These are phyloP conservation scores for Cyphellophora europaea DNA, from an alignment of 2,329 filamentous ascomycete species.

Conservation along the genomic window DNA sequence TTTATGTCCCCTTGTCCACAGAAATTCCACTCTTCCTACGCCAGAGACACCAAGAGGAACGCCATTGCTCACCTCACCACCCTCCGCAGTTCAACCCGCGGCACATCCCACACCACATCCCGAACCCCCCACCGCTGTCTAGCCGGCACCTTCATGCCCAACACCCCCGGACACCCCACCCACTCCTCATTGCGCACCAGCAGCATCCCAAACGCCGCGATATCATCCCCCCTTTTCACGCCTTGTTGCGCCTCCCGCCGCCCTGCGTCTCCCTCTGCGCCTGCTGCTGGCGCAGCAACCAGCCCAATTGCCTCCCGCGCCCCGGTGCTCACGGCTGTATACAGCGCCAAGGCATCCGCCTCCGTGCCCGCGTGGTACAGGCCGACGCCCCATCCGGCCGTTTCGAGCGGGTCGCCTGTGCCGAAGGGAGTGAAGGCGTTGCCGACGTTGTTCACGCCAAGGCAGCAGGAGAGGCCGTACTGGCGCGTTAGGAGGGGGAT, in stretches of 20 bases:
- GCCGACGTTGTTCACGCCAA: constrained; percentile 63
- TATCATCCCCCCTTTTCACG: too few species aligned
- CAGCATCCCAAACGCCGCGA: constrained; percentile 19
- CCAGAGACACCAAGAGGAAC: too few species aligned
- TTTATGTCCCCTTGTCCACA: too few species aligned
- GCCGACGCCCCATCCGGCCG: constrained; percentile 55
- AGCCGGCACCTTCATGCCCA: constrained; percentile 11
- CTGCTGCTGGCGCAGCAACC: too few species aligned
- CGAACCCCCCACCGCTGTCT: constrained; percentile 22
- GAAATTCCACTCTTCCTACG: too few species aligned
- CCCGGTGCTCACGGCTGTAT: constrained; percentile 40
- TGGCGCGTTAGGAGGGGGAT: constrained; percentile 51
- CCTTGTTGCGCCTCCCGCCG: too few species aligned
- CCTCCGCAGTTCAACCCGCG: constrained; percentile 20
- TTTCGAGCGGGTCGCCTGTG: constrained; percentile 53
- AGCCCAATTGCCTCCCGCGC: constrained; percentile 29
- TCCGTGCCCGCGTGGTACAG: constrained; percentile 59
- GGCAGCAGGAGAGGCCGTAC: constrained; percentile 48
- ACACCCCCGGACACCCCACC: constrained; percentile 18
- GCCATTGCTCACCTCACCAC: constrained; percentile 16
- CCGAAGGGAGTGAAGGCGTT: constrained; percentile 68
- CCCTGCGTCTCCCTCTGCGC: too few species aligned
- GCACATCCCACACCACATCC: constrained; percentile 30
- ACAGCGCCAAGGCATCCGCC: constrained; percentile 49
- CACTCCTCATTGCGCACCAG: constrained; percentile 22